These are phyloP conservation scores for Stachybotrys echinatus DNA, from an alignment of 2,329 filamentous ascomycete genomes.

Conservation along the genomic window DNA sequence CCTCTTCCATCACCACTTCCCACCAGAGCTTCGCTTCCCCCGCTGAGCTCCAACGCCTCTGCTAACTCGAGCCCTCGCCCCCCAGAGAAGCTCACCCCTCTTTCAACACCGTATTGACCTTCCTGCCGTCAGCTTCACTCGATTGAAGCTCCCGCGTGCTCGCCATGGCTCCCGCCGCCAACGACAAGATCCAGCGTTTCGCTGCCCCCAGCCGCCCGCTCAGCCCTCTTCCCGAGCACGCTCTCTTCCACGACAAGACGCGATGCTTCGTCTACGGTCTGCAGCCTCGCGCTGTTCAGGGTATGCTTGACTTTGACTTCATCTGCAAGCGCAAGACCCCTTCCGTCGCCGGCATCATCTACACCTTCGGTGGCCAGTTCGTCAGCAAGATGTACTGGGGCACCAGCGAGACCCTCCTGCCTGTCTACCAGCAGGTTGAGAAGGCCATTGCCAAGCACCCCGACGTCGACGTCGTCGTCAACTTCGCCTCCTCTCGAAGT, in stretches of 20 bases:
- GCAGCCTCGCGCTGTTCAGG: conserved; percentile 87
- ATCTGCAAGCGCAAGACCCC: conserved; percentile 98
- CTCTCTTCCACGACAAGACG: conserved; percentile 98
- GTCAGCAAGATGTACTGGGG: conserved; percentile 99
- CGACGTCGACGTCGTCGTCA: conserved; percentile 96
- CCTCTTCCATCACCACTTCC: conserved; percentile 12
- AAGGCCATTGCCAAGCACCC: conserved; percentile 96
- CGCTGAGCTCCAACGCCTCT: neutral
- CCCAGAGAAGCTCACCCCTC: neutral
- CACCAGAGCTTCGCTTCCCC: neutral
- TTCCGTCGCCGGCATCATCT: conserved; percentile 98
- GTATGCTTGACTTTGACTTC: conserved; percentile 99
- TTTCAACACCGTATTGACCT: neutral
- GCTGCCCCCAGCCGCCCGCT: conserved; percentile 84
- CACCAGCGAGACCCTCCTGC: conserved; percentile 96
- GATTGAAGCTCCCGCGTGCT: conserved; percentile 1
- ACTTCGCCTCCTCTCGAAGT: conserved; percentile 98
- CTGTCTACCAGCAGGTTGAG: conserved; percentile 90
- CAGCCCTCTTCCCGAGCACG: conserved; percentile 82
- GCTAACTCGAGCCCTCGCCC: neutral
- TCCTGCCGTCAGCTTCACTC: neutral
- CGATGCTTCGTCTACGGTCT: conserved; percentile 99
- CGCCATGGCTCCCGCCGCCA: conserved; percentile 61
- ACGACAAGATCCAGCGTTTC: conserved; percentile 99
- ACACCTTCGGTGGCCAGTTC: conserved; percentile 99